Evolutionary conservation across 2,329 filamentous ascomycete species (phyloP).

Genomic region (Cytospora schulzeri): DNA sequence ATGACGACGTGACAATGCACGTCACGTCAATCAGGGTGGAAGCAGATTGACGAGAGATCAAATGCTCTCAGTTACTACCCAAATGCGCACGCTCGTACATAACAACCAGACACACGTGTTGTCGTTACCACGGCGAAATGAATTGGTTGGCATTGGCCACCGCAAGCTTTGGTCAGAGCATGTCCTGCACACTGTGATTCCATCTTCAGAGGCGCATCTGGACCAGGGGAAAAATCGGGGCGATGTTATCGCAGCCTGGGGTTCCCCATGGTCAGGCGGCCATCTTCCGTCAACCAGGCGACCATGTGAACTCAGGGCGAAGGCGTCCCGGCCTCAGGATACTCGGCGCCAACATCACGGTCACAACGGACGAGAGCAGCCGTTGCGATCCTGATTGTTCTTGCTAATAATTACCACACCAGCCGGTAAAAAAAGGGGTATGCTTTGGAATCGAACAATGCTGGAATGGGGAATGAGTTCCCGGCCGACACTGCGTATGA

Average conservation of each 20-base stretch:
- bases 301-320: background rate
- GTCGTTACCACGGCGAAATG: background rate
- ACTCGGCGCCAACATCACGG: background rate
- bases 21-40: conserved; percentile 15
- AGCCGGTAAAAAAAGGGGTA: background rate
- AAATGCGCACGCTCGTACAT: background rate
- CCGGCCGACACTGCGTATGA: conserved; percentile 2
- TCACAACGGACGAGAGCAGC: background rate
- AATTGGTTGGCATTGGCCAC: background rate
- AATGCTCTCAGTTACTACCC: background rate
- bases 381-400: background rate
- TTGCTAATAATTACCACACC: background rate
- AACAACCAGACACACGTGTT: background rate
- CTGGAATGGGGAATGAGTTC: background rate
- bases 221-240: conserved; percentile 8
- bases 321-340: background rate
- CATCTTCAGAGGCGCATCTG: conserved; percentile 1
- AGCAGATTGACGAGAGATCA: background rate
- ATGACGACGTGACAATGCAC: conserved; percentile 32
- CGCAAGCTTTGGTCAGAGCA: background rate
- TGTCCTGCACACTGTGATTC: background rate
- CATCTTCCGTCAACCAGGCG: background rate
- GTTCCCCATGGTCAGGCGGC: background rate
- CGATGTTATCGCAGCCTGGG: background rate
- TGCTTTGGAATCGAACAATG: conserved; percentile 2